Conservation (phyloP, 192 early-diverging fungal species). For the Coemansia sp. region DNA sequence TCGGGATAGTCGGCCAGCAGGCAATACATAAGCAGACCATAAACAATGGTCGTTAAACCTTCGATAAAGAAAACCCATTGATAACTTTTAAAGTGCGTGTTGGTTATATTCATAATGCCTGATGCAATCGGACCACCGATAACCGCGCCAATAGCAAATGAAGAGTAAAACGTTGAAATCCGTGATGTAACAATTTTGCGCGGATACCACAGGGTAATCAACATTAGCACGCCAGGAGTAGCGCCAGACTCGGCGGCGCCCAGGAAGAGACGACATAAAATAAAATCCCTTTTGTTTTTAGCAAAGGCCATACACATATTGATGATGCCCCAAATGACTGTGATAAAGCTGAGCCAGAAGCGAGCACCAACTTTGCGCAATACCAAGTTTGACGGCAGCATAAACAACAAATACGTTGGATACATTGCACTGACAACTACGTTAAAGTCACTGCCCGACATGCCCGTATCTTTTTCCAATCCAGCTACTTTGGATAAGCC, state of each 20-base stretch:
- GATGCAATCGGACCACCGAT: constrained; percentile 46
- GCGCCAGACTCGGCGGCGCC: constrained; percentile 49
- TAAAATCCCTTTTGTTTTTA: constrained; percentile 45
- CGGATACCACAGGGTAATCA: constrained; percentile 50
- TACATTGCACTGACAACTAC: constrained; percentile 49
- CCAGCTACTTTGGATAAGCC: constrained; percentile 40
- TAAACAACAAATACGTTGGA: constrained; percentile 44
- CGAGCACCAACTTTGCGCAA: constrained; percentile 46
- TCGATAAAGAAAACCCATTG: constrained; percentile 54
- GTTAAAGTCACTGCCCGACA: constrained; percentile 46
- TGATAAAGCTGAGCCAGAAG: constrained; percentile 49
- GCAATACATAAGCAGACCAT: constrained; percentile 31
- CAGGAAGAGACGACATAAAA: constrained; percentile 42
- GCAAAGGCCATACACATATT: constrained; percentile 54
- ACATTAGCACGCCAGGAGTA: constrained; percentile 42
- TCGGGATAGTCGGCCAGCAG: constrained; percentile 44
- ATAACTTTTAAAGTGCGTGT: constrained; percentile 28
- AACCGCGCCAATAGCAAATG: constrained; percentile 41
- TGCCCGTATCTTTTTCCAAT: constrained; percentile 28
- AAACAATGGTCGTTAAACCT: constrained; percentile 35
- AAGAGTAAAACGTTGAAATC: constrained; percentile 45
- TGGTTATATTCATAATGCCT: constrained; percentile 39
- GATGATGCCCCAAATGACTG: constrained; percentile 46
- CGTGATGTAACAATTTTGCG: constrained; percentile 48
- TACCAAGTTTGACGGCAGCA: constrained; percentile 48